Base-by-base conservation (phyloP, 2,329 filamentous ascomycete species). In the Hypoxylon sp. region DNA sequence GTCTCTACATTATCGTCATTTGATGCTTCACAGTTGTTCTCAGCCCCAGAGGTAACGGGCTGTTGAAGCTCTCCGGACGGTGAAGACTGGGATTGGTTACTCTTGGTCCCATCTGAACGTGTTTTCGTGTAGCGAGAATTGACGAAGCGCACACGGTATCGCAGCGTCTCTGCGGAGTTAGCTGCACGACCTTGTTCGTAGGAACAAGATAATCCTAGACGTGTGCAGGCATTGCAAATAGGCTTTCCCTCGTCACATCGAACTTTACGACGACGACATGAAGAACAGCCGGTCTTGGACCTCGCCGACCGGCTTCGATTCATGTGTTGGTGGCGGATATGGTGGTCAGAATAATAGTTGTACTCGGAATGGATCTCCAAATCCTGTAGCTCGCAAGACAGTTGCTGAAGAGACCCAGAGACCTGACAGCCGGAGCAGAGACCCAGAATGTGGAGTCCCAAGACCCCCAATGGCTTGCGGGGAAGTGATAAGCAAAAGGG, bases 211-310 rank as follows among this genome's bases (percentile, higher is more conserved):
- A 74, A 60, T 36, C 70, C 65, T 3, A 74, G 53, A 28, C 72
- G 72, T 19, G 55, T 55, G 43, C 72, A 74, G n/a, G 71, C 71
- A 30, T 63, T 59, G 60, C 72, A 74, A 14, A 72, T 41, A 7
- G 72, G 72, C 14, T 75, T 76, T 19, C 69, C 63, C 43, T 77
- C 75, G 48, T 77, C 75, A 45, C 75, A 77, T 30, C 72, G 68
- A 17, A 74, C 72, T 45, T 74, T 74, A 13, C 72, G 72, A 2
- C 72, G 72, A 14, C 72, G 71, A 56, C 72, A 74, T 9, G 71
- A 60, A 55, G 71, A 68, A 45, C 72, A 74, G 34, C 68, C 68
- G n/a, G 62, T 71, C 59, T 71, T 71, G 32, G 68, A 68, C 60
- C 68, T 64, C n/a, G 66, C 60, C 38, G 62, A 52, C 41, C 68